Evolutionary conservation across 2,329 filamentous ascomycete genomes (phyloP).

Genomic region (Drechslerella dactyloides): DNA sequence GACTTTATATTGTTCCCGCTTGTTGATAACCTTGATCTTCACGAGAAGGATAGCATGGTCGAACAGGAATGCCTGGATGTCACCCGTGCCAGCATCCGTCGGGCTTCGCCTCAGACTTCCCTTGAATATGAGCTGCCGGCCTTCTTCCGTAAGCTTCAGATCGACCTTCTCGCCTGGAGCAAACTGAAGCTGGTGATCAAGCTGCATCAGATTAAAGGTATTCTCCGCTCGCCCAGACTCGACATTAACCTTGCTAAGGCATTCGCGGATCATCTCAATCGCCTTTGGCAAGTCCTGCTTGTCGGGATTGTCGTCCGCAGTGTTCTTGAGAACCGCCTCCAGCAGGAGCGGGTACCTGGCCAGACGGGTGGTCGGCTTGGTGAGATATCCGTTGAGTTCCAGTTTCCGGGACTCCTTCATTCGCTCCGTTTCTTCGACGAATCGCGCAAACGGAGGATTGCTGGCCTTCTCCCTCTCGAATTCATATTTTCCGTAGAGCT

Average conservation of each 20-base stretch:
- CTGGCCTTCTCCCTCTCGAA: constrained; percentile 93
- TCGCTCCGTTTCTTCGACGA: constrained; percentile 94
- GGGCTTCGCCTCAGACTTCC: constrained; percentile 90
- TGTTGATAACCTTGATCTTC: constrained; percentile 87
- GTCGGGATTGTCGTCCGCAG: constrained; percentile 84
- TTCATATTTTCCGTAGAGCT: constrained; percentile 95
- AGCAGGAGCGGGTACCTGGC: constrained; percentile 91
- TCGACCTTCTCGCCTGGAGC: constrained; percentile 88
- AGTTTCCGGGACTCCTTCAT: constrained; percentile 96
- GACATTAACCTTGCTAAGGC: constrained; percentile 85
- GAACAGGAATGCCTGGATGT: constrained; percentile 94
- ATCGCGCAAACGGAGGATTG: constrained; percentile 83
- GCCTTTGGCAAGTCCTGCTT: constrained; percentile 91
- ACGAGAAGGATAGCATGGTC: constrained; percentile 94
- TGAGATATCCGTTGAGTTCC: constrained; percentile 95
- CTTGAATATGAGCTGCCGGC: constrained; percentile 91
- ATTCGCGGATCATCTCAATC: constrained; percentile 81
- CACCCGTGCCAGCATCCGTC: constrained; percentile 62
- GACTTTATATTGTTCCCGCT: constrained; percentile 91
- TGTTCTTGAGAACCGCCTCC: constrained; percentile 90
- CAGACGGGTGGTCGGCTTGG: constrained; percentile 93
- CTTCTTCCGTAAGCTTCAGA: constrained; percentile 90
- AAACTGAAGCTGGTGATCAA: constrained; percentile 92
- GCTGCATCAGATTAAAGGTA: constrained; percentile 88
- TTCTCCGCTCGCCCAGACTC: constrained; percentile 98